A percentile compares a stretch with the other conserved stretches of the same genome.
These are phyloP conservation scores for Bryoerythrophyllum caledonicum DNA, from an alignment of 225 moss, liverwort and hornwort genomes.

Conservation along the genomic window DNA sequence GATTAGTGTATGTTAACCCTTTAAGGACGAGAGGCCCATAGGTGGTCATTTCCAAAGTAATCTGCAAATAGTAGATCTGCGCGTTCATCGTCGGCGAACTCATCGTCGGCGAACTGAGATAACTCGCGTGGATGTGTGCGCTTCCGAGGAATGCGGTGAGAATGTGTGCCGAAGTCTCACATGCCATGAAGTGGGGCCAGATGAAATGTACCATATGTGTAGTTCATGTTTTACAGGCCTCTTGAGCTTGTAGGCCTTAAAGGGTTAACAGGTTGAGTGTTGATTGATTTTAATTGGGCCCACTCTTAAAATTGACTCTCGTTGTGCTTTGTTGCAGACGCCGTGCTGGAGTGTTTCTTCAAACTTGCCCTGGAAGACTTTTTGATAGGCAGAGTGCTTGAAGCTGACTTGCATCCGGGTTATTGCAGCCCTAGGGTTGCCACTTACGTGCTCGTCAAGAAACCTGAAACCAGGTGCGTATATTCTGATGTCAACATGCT, in stretches of 20 bases:
- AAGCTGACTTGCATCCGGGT: conserved; percentile 76
- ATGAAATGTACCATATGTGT: no score
- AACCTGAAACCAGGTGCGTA: conserved; percentile 45
- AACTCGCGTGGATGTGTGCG: no score
- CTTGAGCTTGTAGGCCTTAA: no score
- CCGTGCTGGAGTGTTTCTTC: conserved; percentile 86
- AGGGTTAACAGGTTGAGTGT: background rate
- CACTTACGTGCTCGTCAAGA: conserved; percentile 63
- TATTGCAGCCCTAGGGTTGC: conserved; percentile 77
- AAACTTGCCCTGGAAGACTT: conserved; percentile 73
- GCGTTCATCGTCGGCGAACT: no score
- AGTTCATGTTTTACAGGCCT: no score
- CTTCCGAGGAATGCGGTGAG: no score
- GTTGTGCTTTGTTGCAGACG: conserved; percentile 50
- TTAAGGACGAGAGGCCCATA: no score
- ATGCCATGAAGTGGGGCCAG: no score
- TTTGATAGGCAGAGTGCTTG: conserved; percentile 65
- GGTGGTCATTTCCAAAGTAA: no score
- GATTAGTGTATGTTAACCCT: background rate
- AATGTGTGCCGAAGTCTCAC: no score
- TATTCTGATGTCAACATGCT: background rate
- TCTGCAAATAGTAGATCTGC: no score
- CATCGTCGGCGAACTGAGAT: no score
- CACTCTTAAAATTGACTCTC: background rate
- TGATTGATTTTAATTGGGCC: background rate